Evolutionary conservation across 805 yeast genomes (phyloP), one percentile per base, ranked within the genome.

Genomic region (Barnettozyma salicaria): DNA sequence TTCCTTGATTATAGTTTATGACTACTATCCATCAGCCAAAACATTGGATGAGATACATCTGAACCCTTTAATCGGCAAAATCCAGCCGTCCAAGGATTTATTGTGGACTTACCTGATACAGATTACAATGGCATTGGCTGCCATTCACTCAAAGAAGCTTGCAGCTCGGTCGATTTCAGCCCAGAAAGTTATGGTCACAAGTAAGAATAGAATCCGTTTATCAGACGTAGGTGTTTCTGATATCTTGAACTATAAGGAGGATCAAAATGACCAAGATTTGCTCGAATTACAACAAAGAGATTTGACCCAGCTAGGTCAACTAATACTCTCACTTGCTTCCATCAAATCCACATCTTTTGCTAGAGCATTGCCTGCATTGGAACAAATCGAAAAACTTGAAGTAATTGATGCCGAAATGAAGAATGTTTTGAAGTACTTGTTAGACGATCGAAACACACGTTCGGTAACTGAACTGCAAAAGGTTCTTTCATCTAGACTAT

Each of bases 31-130:
- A 18, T 66, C 76, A 42, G 72, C 95, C 1, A 64, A 65, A 38
- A 83, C 95, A 2, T 62, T 90, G 32, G 64, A 67, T 39, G 95
- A 87, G 43, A 67, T 70, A 14, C 92, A 86, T 61, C 67, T 77
- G 47, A 65, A 68, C 32, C 62, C 72, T 30, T 65, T 51, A 38
- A 30, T 44, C 19, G 58, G 59, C 27, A 63, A 60, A 40, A 65
- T 69, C 5, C 74, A 68, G 43, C 68, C 47, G 26, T 65, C 84
- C 1, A 88, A 80, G 53, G 73, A 75, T 7, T 53, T 74, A 9
- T 59, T 90, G 31, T 87, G 97, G 96, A 61, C 65, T 23, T 85
- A 87, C 49, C 58, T 83, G 36, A 70, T 79, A 13, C 97, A 92
- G 61, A 60, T 92, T 22, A 66, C 80, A 3, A 72, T 74, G 48